A percentile compares a stretch with the other conserved stretches of the same genome.
phyloP scores from a whole-genome alignment of 148 eudicot species.

The Rhododendron ferrugineum region DNA sequence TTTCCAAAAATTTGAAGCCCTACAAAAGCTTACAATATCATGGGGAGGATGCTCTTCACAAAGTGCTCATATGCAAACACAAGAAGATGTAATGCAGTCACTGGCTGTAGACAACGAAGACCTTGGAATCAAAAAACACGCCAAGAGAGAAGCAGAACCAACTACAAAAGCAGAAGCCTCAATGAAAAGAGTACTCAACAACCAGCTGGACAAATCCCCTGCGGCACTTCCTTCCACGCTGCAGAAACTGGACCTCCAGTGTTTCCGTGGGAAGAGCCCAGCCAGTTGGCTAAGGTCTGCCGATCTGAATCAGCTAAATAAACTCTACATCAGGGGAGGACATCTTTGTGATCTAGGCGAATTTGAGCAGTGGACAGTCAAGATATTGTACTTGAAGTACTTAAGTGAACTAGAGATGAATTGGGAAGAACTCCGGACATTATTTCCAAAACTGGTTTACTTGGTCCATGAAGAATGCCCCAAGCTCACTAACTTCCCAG shows the following conservation, averaged over 20 bases:
- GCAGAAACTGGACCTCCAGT: conserved; percentile 37
- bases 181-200: not conserved
- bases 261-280: conserved; percentile 14
- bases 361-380: conserved; percentile 16
- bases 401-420: not conserved
- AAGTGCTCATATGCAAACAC: not conserved
- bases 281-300: conserved; percentile 18
- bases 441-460: not conserved
- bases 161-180: not conserved
- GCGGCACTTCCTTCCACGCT: conserved; percentile 13
- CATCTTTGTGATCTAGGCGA: conserved; percentile 17
- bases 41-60: no score
- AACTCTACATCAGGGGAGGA: conserved; percentile 46
- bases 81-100: not conserved
- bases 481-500: conserved; percentile 19
- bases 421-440: not conserved
- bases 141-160: not conserved
- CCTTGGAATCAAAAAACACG: not conserved
- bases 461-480: conserved; percentile 30
- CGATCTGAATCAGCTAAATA: conserved; percentile 18
- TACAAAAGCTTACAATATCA: conserved; percentile 15
- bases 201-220: not conserved
- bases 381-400: conserved; percentile 18
- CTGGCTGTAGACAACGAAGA: not conserved
- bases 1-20: conserved; percentile 5